Conservation (phyloP, 768 basidiomycete species). For the Mrakia blollopis region DNA sequence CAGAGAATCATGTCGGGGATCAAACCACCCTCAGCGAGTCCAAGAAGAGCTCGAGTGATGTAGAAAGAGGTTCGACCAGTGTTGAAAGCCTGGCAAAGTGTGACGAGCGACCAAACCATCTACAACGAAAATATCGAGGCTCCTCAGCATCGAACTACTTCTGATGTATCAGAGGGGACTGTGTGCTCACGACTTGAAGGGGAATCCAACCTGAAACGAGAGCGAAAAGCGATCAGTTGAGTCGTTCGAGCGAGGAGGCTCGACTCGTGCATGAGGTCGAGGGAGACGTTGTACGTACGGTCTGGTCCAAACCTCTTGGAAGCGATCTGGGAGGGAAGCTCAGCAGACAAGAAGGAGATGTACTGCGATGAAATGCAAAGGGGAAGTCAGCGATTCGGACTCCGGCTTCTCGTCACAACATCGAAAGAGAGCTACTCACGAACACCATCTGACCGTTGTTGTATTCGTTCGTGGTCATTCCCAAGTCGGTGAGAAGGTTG, state of each 20-base stretch:
- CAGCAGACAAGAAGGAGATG: constrained; percentile 36
- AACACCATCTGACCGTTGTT: constrained; percentile 27
- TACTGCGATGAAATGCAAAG: constrained; percentile 10
- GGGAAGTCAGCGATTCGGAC: no score
- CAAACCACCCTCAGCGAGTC: constrained; percentile 34
- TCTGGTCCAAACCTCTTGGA: constrained; percentile 46
- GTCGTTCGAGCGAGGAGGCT: no score
- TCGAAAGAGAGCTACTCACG: not conserved
- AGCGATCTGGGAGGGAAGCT: constrained; percentile 32
- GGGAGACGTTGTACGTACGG: not conserved
- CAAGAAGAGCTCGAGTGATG: constrained; percentile 34
- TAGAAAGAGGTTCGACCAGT: constrained; percentile 28
- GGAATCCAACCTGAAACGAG: no score
- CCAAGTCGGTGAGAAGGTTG: constrained; percentile 36
- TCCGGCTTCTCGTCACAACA: no score
- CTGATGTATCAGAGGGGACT: no score
- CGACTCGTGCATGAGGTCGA: no score
- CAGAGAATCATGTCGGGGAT: constrained; percentile 37
- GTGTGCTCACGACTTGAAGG: no score
- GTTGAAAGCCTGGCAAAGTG: not conserved
- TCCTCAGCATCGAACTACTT: no score
- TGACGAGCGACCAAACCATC: constrained; percentile 43
- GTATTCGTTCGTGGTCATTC: constrained; percentile 38
- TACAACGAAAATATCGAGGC: constrained; percentile 36
- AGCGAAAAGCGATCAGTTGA: no score